These are phyloP conservation scores for Vinca major DNA, from an alignment of 305 asterid genomes.

Conservation along the genomic window DNA sequence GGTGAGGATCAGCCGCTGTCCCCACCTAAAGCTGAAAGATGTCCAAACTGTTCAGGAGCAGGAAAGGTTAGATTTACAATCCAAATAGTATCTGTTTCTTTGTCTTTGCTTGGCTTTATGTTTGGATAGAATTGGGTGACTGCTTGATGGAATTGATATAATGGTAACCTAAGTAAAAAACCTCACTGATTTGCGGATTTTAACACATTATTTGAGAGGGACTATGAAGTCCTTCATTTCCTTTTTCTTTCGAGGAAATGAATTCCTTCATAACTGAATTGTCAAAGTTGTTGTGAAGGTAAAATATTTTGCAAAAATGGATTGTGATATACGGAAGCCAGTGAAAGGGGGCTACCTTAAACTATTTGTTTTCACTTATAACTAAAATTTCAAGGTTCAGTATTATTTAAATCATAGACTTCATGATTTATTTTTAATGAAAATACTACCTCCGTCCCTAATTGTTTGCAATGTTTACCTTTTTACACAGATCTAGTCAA, in stretches of 20 bases:
- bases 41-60: conserved; percentile 79
- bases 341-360: no score
- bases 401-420: not conserved
- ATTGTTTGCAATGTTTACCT: no score
- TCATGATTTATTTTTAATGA: not conserved
- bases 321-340: not conserved
- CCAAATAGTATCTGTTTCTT: not conserved
- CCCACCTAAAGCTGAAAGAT: conserved; percentile 76
- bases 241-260: not conserved
- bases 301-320: not conserved
- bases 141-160: not conserved
- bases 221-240: no score
- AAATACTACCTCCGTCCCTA: no score
- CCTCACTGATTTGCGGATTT: not conserved
- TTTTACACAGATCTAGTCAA: no score
- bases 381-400: not conserved
- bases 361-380: no score
- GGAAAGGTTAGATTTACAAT: conserved; percentile 57
- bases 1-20: conserved; percentile 48
- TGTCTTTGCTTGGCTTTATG: not conserved
- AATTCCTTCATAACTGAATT: not conserved
- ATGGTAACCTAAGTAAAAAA: not conserved
- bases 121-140: not conserved
- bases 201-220: not conserved
- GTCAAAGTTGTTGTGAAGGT: not conserved